A percentile compares a stretch with the other conserved stretches of the same genome.
Conservation (phyloP, 148 eudicot genomes). For the Rhododendron henanense region DNA sequence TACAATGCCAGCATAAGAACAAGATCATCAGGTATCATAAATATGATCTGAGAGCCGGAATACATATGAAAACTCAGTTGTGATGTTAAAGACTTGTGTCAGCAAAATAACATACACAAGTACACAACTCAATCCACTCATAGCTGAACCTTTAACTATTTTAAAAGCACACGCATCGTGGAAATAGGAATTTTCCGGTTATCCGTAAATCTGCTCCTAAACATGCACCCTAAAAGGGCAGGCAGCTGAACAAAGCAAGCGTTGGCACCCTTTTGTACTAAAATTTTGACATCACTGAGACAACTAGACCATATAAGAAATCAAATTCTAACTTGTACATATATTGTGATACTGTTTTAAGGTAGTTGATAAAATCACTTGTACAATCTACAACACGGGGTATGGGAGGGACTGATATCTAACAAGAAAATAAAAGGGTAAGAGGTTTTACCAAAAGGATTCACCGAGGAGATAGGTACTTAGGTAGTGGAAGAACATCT, state of each 20-base stretch:
- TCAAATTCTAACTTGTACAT: too few species aligned
- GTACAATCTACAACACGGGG: not conserved
- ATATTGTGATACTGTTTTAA: not conserved
- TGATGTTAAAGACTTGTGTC: not conserved
- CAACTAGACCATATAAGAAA: too few species aligned
- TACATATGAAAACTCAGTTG: not conserved
- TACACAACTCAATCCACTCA: not conserved
- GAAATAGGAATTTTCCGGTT: too few species aligned
- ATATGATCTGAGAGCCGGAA: not conserved
- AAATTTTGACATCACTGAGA: too few species aligned
- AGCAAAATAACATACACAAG: not conserved
- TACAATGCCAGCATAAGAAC: not conserved
- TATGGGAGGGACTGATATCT: not conserved
- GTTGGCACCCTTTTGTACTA: too few species aligned
- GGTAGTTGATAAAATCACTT: not conserved
- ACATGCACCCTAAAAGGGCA: too few species aligned
- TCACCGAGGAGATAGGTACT: not conserved
- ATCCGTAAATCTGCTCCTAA: too few species aligned
- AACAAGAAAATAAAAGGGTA: too few species aligned
- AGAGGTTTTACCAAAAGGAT: not conserved
- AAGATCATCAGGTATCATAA: not conserved
- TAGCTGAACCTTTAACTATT: not conserved
- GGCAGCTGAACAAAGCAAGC: too few species aligned
- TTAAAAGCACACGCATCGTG: not conserved
- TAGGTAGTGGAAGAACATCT: not conserved